Evolutionary conservation across 1,139 yeast species (phyloP).

Genomic region (Yamadazyma diddensiae): DNA sequence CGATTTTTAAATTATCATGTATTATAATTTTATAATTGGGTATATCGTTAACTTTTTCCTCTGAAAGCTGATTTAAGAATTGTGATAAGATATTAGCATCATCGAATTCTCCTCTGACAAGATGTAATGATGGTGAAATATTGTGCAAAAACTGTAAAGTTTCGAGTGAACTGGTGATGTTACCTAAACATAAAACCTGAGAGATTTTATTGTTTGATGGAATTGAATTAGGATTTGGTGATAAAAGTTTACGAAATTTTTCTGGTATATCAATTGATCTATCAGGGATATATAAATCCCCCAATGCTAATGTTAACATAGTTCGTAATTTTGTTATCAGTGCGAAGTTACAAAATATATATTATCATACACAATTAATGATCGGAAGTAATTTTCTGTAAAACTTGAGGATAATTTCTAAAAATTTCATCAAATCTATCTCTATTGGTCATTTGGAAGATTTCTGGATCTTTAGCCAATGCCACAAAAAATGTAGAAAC

Average conservation of each 20-base stretch:
- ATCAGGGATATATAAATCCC: slow-evolving; percentile 88
- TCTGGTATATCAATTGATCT: slow-evolving; percentile 61
- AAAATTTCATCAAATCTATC: slow-evolving; percentile 71
- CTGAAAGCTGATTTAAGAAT: slow-evolving; percentile 38
- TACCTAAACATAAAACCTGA: slow-evolving; percentile 84
- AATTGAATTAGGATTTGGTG: slow-evolving; percentile 43
- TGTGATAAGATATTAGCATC: slow-evolving; percentile 31
- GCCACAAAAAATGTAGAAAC: slow-evolving; percentile 85
- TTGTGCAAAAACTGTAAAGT: slow-evolving; percentile 63
- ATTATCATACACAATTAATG: slow-evolving; percentile 17
- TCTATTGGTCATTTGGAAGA: slow-evolving; percentile 74
- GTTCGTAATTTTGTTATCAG: not conserved
- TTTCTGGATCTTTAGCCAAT: slow-evolving; percentile 83
- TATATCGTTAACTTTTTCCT: slow-evolving; percentile 23
- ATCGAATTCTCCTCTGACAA: slow-evolving; percentile 80
- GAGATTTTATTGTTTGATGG: slow-evolving; percentile 66
- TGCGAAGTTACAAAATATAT: not conserved
- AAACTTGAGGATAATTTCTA: slow-evolving; percentile 71
- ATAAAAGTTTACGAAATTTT: slow-evolving; percentile 67
- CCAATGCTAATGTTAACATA: slow-evolving; percentile 87
- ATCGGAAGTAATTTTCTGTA: slow-evolving; percentile 47
- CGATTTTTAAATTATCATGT: slow-evolving; percentile 73
- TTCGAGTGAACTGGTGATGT: slow-evolving; percentile 66
- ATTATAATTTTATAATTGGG: slow-evolving; percentile 67
- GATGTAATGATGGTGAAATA: slow-evolving; percentile 67